Evolutionary conservation across 192 early-diverging fungal genomes (phyloP), one percentile per base, ranked within the genome.

Genomic region (Glomus cerebriforme): DNA sequence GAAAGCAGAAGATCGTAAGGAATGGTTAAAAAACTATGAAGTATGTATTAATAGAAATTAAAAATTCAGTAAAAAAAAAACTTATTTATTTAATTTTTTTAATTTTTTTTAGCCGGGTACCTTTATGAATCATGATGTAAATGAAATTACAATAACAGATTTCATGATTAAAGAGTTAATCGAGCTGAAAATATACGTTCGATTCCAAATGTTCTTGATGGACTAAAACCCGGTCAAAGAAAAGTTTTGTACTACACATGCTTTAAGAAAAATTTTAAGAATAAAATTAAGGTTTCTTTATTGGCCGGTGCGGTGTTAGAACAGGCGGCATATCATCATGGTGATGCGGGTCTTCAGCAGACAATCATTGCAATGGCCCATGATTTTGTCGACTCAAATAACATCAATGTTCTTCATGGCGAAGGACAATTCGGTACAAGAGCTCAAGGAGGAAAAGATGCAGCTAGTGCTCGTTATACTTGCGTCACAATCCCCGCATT

Each of bases 151-250:
- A 7, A 94, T 99, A 37, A 75, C 85, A 10, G 94, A 99, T 79
- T 99, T 99, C 82, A 94, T 99, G 82, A 98, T 98, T 83, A 91
- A 91, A 79, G 98, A 99, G 82, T 84, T 99, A 32, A 95, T 98
- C 94, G 96, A 82, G 95, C 95, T 0, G 98, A 99, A 80, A 98
- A 98, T 78, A 86, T 90, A 29, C 93, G 97, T 24, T 98, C 98
- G 0, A 99, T 99, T 75, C 98, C 98, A 7, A 96, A 92, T 9
- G 85, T 93, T 24, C 92, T 99, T 7, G 98, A 99, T 83, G 98
- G 98, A 0, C 86, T 99, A 9, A 99, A 99, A 85, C 98, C 97
- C 19, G 96, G 95, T 8, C 98, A 99, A 84, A 90, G 98, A 79
- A 99, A 99, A 87, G 96, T 97, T 74, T 80, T 99, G 39, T n/a